phyloP scores from a whole-genome alignment of 2,329 filamentous ascomycete species.

The Aphanocladium album region DNA sequence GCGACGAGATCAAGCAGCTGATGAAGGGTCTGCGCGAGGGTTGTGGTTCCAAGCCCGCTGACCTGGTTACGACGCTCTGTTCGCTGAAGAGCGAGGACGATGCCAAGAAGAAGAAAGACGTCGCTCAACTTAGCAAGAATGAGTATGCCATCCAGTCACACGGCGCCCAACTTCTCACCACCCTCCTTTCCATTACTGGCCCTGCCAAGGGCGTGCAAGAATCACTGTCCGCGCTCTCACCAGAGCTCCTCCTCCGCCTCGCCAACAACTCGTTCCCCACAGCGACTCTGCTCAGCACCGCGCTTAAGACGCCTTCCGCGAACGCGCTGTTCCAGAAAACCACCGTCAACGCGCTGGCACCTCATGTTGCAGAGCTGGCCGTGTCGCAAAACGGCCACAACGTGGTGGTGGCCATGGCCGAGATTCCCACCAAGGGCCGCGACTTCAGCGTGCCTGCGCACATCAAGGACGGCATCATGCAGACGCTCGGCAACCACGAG shows the following conservation, averaged over 20 bases:
- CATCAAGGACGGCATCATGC: slow-evolving; percentile 52
- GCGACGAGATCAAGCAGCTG: slow-evolving; percentile 44
- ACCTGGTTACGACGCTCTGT: slow-evolving; percentile 47
- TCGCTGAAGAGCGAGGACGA: slow-evolving; percentile 34
- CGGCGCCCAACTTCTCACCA: slow-evolving; percentile 73
- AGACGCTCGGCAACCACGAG: slow-evolving; percentile 43
- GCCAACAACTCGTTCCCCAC: slow-evolving; percentile 51
- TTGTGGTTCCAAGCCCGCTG: slow-evolving; percentile 42
- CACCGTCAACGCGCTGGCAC: slow-evolving; percentile 43
- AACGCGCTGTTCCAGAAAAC: slow-evolving; percentile 53
- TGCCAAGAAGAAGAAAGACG: slow-evolving; percentile 30
- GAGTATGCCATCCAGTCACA: slow-evolving; percentile 57
- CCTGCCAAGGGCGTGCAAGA: slow-evolving; percentile 68
- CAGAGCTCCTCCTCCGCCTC: slow-evolving; percentile 56
- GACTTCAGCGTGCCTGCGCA: slow-evolving; percentile 50
- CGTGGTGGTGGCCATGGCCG: slow-evolving; percentile 44
- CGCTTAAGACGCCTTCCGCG: slow-evolving; percentile 42
- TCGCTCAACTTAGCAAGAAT: slow-evolving; percentile 46
- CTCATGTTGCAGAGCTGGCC: slow-evolving; percentile 42
- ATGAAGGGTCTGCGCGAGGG: slow-evolving; percentile 44
- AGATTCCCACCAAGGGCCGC: slow-evolving; percentile 44
- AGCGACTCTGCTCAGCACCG: slow-evolving; percentile 45
- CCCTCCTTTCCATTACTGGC: slow-evolving; percentile 72
- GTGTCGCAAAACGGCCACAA: slow-evolving; percentile 47
- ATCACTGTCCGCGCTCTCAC: slow-evolving; percentile 56